phyloP scores from a whole-genome alignment of 1,284 basidiomycete genomes.

The Ceratobasidium sp. region DNA sequence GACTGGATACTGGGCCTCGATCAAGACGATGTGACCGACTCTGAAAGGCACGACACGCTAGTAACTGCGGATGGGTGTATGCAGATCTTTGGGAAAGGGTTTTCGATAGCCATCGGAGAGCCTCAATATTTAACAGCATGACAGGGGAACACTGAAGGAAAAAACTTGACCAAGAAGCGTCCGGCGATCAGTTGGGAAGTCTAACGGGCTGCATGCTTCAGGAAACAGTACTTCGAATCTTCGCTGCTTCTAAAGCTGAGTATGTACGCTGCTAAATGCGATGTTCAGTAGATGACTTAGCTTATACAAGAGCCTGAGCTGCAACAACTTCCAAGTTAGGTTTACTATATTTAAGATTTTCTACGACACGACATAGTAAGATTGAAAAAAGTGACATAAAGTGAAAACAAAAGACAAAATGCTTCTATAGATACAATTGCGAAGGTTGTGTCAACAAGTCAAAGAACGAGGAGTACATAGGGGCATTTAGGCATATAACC shows the following conservation, averaged over 20 bases:
- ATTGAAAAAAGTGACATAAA: background rate
- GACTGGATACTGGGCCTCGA: conserved; percentile 10
- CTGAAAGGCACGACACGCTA: background rate
- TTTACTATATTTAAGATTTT: too few relatives aligned
- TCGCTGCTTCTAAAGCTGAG: too few relatives aligned
- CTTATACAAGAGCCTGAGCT: too few relatives aligned
- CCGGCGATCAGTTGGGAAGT: too few relatives aligned
- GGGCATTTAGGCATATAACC: background rate
- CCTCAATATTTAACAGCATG: background rate
- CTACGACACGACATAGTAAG: background rate
- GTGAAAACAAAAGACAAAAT: background rate
- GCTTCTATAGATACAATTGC: conserved; percentile 9
- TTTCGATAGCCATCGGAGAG: background rate
- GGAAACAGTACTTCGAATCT: too few relatives aligned
- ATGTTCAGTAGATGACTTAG: too few relatives aligned
- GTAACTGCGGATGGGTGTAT: conserved; percentile 4
- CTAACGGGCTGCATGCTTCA: too few relatives aligned
- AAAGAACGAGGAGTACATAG: background rate
- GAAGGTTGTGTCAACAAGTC: background rate
- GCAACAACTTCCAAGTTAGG: too few relatives aligned
- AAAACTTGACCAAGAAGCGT: background rate
- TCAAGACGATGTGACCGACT: conserved; percentile 23
- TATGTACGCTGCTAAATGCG: too few relatives aligned
- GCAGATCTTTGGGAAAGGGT: conserved; percentile 18
- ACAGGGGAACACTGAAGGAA: background rate